A percentile compares a stretch with the other conserved stretches of the same genome.
Conservation (phyloP, 129 eudicot species). For the Heracleum sosnowskyi region DNA sequence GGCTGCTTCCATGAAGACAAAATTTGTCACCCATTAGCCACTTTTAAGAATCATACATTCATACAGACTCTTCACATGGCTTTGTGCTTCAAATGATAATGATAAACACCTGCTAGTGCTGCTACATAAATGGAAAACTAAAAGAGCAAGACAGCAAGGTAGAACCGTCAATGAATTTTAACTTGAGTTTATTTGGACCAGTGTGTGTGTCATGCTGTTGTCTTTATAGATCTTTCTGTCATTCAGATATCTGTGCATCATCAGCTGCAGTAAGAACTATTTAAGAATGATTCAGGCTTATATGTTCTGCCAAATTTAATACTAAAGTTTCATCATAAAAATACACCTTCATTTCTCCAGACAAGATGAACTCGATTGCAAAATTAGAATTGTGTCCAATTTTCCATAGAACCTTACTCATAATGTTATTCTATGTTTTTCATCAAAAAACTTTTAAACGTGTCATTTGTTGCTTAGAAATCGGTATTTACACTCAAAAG, state of each 20-base stretch:
- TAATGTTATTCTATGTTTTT: not conserved
- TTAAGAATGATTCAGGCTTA: not conserved
- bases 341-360: not conserved
- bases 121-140: not conserved
- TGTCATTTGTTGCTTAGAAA: constrained; percentile 1
- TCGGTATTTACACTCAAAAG: not conserved
- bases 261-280: not conserved
- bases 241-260: not conserved
- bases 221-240: not conserved
- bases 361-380: not conserved
- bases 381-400: not conserved
- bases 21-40: not conserved
- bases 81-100: not conserved
- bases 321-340: not conserved
- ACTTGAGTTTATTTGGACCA: not conserved
- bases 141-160: not conserved
- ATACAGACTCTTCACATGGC: not conserved
- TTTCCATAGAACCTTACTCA: not conserved
- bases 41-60: not conserved
- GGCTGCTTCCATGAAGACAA: not conserved
- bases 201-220: not conserved
- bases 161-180: not conserved
- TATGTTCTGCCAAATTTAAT: not conserved
- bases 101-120: not conserved
- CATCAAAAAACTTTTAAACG: not conserved